Percentiles rank a stretch among this genome's conserved stretches.
phyloP scores from a whole-genome alignment of 352 stramenopile species.

The Thraustotheca clavata region DNA sequence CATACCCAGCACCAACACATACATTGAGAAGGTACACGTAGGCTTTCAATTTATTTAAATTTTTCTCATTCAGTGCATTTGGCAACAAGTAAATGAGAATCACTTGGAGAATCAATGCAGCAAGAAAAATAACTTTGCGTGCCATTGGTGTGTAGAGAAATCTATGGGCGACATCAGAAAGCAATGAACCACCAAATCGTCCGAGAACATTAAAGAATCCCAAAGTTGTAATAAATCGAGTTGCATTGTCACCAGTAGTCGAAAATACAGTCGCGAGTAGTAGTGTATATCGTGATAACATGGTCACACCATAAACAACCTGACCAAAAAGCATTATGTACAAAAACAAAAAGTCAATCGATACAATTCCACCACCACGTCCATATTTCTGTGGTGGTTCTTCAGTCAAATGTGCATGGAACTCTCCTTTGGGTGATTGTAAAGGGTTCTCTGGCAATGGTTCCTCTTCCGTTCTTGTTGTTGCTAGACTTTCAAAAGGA shows the following conservation, averaged over 20 bases:
- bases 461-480: no score
- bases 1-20: background rate
- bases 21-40: background rate
- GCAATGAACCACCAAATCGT: background rate
- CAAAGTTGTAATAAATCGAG: background rate
- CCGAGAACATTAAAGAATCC: background rate
- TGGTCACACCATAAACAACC: background rate
- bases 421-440: no score
- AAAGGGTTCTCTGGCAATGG: no score
- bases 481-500: background rate
- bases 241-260: background rate
- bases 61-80: background rate
- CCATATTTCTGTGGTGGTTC: no score
- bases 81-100: background rate
- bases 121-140: background rate
- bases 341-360: background rate
- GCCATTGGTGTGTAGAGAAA: background rate
- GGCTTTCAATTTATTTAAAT: background rate
- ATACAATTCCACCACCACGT: no score
- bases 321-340: background rate
- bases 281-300: background rate
- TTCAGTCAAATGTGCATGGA: no score
- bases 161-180: background rate
- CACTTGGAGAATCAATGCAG: background rate
- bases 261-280: background rate